Conservation (phyloP, 139 green algal species). For the Picochlorum sp. region DNA sequence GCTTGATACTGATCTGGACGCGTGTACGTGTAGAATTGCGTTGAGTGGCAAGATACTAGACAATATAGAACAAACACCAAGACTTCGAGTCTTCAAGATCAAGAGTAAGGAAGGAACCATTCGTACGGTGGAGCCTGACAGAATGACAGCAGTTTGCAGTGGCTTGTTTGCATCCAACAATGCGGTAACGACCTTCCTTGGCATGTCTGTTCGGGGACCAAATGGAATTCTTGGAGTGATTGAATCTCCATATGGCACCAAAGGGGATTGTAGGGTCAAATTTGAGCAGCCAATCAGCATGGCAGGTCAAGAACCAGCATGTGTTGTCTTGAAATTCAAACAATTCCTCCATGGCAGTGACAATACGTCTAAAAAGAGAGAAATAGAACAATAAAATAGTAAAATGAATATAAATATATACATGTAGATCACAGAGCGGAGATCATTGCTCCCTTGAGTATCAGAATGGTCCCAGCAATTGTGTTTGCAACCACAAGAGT, state of each 20-base stretch:
- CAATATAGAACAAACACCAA: conserved; percentile 28
- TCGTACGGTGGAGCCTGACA: conserved; percentile 59
- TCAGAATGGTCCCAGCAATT: background rate
- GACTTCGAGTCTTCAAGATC: conserved; percentile 65
- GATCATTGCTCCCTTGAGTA: background rate
- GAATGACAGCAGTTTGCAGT: conserved; percentile 61
- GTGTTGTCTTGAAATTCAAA: too few relatives aligned
- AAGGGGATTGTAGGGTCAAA: conserved; percentile 38
- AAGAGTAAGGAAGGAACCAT: conserved; percentile 70
- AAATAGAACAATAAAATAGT: too few relatives aligned
- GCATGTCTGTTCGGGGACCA: conserved; percentile 49
- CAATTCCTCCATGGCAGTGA: too few relatives aligned
- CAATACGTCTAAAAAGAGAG: too few relatives aligned
- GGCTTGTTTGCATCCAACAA: conserved; percentile 94
- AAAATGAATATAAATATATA: too few relatives aligned
- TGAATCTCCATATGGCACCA: conserved; percentile 73
- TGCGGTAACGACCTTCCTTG: conserved; percentile 70
- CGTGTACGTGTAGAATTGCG: conserved; percentile 69
- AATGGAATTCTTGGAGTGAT: conserved; percentile 26
- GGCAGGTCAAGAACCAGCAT: too few relatives aligned
- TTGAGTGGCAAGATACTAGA: conserved; percentile 71
- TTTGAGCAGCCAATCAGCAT: too few relatives aligned
- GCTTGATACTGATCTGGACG: conserved; percentile 71
- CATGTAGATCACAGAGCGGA: too few relatives aligned
- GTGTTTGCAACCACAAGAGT: background rate